These are phyloP conservation scores for Kwoniella shivajii DNA, from an alignment of 1,284 basidiomycete genomes.

Conservation along the genomic window DNA sequence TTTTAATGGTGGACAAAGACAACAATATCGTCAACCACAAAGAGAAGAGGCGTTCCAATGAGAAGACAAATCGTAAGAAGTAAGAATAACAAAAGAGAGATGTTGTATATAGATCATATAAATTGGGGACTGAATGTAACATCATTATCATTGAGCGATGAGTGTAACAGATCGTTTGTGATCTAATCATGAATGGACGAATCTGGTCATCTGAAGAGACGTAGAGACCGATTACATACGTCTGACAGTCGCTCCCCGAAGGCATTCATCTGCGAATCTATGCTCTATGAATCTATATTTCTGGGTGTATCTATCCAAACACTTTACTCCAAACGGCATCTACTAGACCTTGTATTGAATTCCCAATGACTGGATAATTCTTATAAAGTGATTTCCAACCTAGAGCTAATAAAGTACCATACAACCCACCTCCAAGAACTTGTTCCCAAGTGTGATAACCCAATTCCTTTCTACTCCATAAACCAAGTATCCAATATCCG, in stretches of 20 bases:
- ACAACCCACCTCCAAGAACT: constrained; percentile 66
- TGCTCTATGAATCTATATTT: background rate
- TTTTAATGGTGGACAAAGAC: background rate
- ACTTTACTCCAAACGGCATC: constrained; percentile 23
- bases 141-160: background rate
- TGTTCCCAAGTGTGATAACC: constrained; percentile 79
- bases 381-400: constrained; percentile 58
- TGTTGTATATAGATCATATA: constrained; percentile 10
- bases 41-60: constrained; percentile 3
- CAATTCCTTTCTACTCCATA: constrained; percentile 72
- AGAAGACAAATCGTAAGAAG: background rate
- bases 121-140: background rate
- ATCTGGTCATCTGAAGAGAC: too few species aligned
- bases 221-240: background rate
- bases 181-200: too few species aligned
- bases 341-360: constrained; percentile 18
- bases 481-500: constrained; percentile 55
- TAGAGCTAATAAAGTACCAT: constrained; percentile 63
- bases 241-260: background rate
- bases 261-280: background rate
- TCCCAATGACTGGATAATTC: constrained; percentile 17
- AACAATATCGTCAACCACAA: background rate
- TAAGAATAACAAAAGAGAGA: background rate
- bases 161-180: too few species aligned
- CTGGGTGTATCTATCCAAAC: constrained; percentile 7